Base-by-base conservation (phyloP, 495 filamentous ascomycete genomes). In the Cercophora newfieldiana region DNA sequence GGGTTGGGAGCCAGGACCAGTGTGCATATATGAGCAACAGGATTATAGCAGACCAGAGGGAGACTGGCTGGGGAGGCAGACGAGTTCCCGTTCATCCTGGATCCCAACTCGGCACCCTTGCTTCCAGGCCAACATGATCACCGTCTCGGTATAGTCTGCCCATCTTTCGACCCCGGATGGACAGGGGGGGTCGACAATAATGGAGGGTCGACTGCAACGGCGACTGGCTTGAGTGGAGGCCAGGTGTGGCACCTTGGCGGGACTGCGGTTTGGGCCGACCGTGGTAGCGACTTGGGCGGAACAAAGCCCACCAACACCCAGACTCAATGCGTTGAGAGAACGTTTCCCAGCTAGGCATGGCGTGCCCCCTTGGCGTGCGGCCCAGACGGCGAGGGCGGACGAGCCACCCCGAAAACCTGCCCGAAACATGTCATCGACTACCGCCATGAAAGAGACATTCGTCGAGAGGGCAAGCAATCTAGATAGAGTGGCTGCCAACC, bases 341-440 rank as follows among this genome's bases (percentile, higher is more conserved):
- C 65, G 21, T 48, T 55, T 50, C 31, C 54, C 49, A 65, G 48
- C 31, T 28, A 33, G 56, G 61, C 14, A 65, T 61, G 49, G 66
- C 57, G 62, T 25, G 50, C 22, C 19, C n/a, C 22, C 66, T 68
- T 64, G 62, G 61, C 61, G 56, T 63, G 29, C 29, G 30, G 49
- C 49, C 22, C 30, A 56, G 31, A 55, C 50, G 61, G 50, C 61
- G 48, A 33, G 24, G 61, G 47, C 61, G 61, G 61, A 63, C 31
- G 48, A 33, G 21, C 28, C 19, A 22, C 30, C 28, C 61, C 61
- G 61, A 54, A 53, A 18, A 24, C 24, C 7, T 33, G 37, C 3
- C 18, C 10, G 25, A 51, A 8, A 29, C 7, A 10, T 18, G 26
- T 8, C 21, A 25, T 28, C 16, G 18, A 21, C 25, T 24, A 28